A percentile compares a stretch with the other conserved stretches of the same genome.
Conservation (phyloP, 1,284 basidiomycete genomes). For the Mixia osmundae region DNA sequence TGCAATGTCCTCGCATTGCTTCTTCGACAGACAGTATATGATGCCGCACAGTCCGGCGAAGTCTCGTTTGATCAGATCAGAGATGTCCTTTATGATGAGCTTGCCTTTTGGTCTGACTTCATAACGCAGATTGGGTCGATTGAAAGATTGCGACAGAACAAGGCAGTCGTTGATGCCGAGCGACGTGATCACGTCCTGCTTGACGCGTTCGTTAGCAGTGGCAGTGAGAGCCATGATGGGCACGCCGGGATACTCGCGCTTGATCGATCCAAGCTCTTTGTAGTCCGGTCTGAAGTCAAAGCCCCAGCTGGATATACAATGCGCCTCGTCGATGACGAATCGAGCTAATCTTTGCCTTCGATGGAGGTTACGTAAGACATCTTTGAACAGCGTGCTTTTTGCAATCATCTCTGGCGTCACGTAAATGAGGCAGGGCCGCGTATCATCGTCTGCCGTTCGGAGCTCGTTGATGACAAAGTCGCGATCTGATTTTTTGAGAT, state of each 20-base stretch:
- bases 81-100: slow-evolving; percentile 38
- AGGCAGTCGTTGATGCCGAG: slow-evolving; percentile 40
- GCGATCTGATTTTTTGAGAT: slow-evolving; percentile 26
- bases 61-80: slow-evolving; percentile 39
- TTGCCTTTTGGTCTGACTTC: slow-evolving; percentile 43
- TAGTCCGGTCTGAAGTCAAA: slow-evolving; percentile 20
- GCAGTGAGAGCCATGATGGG: slow-evolving; percentile 94
- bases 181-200: slow-evolving; percentile 49
- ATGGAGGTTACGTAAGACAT: slow-evolving; percentile 37
- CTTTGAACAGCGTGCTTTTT: slow-evolving; percentile 35
- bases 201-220: slow-evolving; percentile 56
- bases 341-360: slow-evolving; percentile 40
- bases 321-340: slow-evolving; percentile 90
- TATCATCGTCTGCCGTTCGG: slow-evolving; percentile 22
- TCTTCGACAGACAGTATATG: slow-evolving; percentile 55
- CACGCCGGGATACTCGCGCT: slow-evolving; percentile 44
- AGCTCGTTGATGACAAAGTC: slow-evolving; percentile 26
- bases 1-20: slow-evolving; percentile 57
- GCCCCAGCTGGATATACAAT: slow-evolving; percentile 37
- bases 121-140: slow-evolving; percentile 65
- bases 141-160: slow-evolving; percentile 61
- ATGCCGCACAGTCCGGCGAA: slow-evolving; percentile 49
- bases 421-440: slow-evolving; percentile 42
- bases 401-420: slow-evolving; percentile 73
- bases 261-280: slow-evolving; percentile 36